Percentiles rank a stretch among this genome's conserved stretches.
phyloP scores from a whole-genome alignment of 2,329 filamentous ascomycete genomes.

The Sphaceloma murrayae region DNA sequence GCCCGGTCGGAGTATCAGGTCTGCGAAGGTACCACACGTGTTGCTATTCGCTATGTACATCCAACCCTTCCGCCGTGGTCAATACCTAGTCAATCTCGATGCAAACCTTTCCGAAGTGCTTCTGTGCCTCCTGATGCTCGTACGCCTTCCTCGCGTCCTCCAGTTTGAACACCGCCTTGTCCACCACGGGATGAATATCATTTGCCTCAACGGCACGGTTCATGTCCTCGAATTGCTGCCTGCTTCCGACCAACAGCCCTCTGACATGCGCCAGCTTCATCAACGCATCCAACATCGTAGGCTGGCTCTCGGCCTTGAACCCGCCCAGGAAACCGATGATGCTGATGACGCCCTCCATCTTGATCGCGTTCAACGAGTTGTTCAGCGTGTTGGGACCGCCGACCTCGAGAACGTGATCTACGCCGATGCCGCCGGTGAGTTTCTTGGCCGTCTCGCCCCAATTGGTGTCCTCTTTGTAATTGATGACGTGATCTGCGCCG shows the following conservation, averaged over 20 bases:
- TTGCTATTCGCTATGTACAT: too few relatives aligned
- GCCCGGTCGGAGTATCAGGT: too few relatives aligned
- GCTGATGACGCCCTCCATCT: slow-evolving; percentile 45
- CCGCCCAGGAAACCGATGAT: slow-evolving; percentile 52
- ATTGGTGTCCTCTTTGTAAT: slow-evolving; percentile 44
- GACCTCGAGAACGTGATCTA: slow-evolving; percentile 57
- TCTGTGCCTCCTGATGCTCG: slow-evolving; percentile 38
- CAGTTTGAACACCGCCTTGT: slow-evolving; percentile 47
- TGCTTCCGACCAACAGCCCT: slow-evolving; percentile 48
- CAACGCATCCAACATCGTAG: slow-evolving; percentile 44
- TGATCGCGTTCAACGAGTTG: slow-evolving; percentile 37
- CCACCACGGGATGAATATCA: slow-evolving; percentile 50
- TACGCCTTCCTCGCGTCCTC: slow-evolving; percentile 44
- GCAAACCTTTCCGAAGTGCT: slow-evolving; percentile 38
- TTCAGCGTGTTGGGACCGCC: slow-evolving; percentile 53
- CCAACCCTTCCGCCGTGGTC: too few relatives aligned
- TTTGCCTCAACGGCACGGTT: slow-evolving; percentile 49
- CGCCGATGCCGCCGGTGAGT: slow-evolving; percentile 46
- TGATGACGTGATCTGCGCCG: slow-evolving; percentile 48
- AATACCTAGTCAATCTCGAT: slow-evolving; percentile 30
- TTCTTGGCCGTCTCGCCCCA: slow-evolving; percentile 47
- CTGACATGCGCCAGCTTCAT: slow-evolving; percentile 46
- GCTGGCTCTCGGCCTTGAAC: slow-evolving; percentile 37
- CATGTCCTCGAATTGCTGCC: slow-evolving; percentile 51
- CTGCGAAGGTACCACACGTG: too few relatives aligned